Base-by-base conservation (phyloP, 1,284 basidiomycete species). In the Cutaneotrichosporon sp. region DNA sequence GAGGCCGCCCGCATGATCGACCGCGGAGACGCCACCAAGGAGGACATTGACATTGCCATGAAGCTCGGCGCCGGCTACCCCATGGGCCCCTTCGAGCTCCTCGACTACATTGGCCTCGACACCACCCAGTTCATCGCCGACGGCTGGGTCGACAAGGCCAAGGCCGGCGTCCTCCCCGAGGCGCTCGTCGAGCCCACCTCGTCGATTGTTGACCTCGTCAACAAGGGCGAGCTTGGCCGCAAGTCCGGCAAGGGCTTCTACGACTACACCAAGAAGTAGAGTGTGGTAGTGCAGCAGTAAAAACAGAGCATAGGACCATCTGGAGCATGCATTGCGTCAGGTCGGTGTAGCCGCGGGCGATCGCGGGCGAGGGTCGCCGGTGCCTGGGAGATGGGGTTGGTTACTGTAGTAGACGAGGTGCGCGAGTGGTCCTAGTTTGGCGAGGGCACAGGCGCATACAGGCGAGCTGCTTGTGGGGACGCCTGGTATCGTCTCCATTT, bases 31-130 rank as follows among this genome's bases (percentile, higher is more conserved):
- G 84, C 84, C 0, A 81, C 83, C 10, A 74, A 82, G 14, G 80
- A 84, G 73, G 84, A 86, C 72, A 80, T 85, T 60, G 84, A 86
- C 72, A 81, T 78, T 13, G 84, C 84, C 38, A 86, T 86, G 84
- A 84, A 85, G 75, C 79, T 85, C 27, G 84, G 84, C 31, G 84
- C 84, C 16, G 84, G 84, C 14, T 78, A 80, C 69, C 79, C 59
- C 60, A 80, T 80, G 77, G 78, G 78, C 33, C 38, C 38, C 38
- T 82, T 85, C 69, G 83, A 85, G 72, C 79, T 86, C 10, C 80
- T 82, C 31, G 84, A 85, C 72, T 82, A 83, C 59, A 82, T 84
- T 47, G 84, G 84, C 43, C 76, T 85, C 51, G 79, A 80, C 66
- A 80, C 79, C 20, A 75, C 77, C 29, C 73, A 74, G n/a, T 79